These are phyloP conservation scores for Trametes polyzona DNA, from an alignment of 1,284 basidiomycete species.

Conservation along the genomic window DNA sequence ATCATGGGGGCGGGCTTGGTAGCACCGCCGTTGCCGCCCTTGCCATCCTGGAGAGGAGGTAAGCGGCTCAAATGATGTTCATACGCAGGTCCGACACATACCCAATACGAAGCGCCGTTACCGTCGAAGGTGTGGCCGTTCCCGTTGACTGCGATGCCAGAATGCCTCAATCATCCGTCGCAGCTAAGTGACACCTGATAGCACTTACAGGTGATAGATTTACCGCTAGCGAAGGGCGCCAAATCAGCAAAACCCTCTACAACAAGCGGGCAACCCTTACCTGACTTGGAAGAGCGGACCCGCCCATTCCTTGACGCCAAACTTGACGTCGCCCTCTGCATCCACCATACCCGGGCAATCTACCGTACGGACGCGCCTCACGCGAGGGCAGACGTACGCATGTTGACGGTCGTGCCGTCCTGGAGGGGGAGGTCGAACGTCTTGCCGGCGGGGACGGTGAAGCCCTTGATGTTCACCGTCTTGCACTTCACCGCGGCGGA, in stretches of 20 bases:
- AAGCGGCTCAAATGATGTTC: neutral
- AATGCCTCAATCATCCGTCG: neutral
- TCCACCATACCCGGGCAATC: neutral
- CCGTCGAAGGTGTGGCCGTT: conserved; percentile 45
- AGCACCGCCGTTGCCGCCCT: conserved; percentile 41
- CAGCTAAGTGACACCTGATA: no score
- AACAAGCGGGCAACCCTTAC: neutral
- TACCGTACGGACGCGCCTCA: neutral
- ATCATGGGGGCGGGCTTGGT: conserved; percentile 43
- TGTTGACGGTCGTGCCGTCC: conserved; percentile 18
- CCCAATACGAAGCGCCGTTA: conserved; percentile 43
- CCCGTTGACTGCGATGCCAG: conserved; percentile 38
- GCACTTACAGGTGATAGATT: conserved; percentile 16
- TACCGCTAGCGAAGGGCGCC: conserved; percentile 9
- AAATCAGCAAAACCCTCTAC: neutral
- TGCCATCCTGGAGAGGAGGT: conserved; percentile 36
- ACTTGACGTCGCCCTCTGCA: conserved; percentile 24
- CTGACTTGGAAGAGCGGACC: conserved; percentile 27
- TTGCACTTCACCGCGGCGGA: conserved; percentile 33
- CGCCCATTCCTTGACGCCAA: conserved; percentile 21
- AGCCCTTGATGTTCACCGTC: conserved; percentile 41
- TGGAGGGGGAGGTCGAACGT: conserved; percentile 21
- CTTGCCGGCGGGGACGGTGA: conserved; percentile 30
- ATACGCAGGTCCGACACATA: conserved; percentile 4
- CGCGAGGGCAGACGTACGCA: conserved; percentile 8